Base-by-base conservation (phyloP, 2,329 filamentous ascomycete genomes). In the Oidium heveae region DNA sequence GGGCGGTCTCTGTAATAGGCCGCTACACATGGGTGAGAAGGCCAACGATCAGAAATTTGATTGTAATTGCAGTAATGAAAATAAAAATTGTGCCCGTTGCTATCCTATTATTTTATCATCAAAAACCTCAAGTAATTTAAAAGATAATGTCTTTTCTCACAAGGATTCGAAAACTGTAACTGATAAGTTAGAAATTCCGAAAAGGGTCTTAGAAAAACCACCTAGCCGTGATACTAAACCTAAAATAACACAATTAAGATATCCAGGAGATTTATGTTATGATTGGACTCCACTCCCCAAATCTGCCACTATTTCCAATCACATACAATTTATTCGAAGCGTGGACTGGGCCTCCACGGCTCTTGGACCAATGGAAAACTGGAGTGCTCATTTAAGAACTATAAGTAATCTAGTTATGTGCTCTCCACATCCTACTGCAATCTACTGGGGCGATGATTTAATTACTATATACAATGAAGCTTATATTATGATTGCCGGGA, bases 381-480 rank as follows among this genome's bases (percentile, higher is more conserved):
- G 85, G 84, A 70, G 74, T 0, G 68, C 75, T 33, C 82, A 87
- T 60, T 68, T 91, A 52, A 75, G 86, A 54, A 76, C 79, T 58
- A 85, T 88, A 79, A 81, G 83, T 52, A 89, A 88, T 64, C 68
- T 89, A 46, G 78, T 93, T 60, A 87, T 91, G 83, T 81, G 76
- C 15, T 82, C 77, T 56, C 83, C 83, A 12, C 79, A 86, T 62
- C 81, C 82, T 1, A 77, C 80, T 5, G 80, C 82, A 8, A 77
- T 87, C 72, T 89, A 88, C 64, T 89, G 85, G 84, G 84, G 84
- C 0, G 70, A 73, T 1, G 79, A 87, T 43, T 32, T 34, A 7
- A 75, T 80, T 18, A 74, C 76, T 9, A 80, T 85, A 37, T 85
- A 85, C 65, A 85, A 85, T 60, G 80, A 84, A 63, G 77, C 80